Evolutionary conservation across 441 rosid species (phyloP).

Genomic region (Arabidopsis lyrata): DNA sequence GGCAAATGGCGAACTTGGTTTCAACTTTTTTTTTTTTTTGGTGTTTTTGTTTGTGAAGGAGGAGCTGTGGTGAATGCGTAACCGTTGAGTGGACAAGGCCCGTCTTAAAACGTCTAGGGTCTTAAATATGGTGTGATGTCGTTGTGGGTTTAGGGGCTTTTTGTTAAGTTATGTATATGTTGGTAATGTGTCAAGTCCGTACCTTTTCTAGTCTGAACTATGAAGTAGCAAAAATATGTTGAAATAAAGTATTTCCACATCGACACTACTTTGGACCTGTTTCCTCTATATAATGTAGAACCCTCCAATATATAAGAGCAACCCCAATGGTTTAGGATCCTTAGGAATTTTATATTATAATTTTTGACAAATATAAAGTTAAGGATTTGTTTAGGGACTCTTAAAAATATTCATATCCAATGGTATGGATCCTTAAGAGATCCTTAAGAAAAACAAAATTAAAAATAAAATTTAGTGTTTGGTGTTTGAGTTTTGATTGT

Average conservation of each 20-base stretch:
- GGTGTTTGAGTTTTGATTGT: too few species aligned
- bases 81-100: not conserved
- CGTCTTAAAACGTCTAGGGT: not conserved
- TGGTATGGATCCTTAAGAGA: too few species aligned
- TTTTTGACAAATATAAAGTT: too few species aligned
- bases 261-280: not conserved
- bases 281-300: not conserved
- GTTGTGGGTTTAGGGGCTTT: not conserved
- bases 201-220: not conserved
- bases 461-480: too few species aligned
- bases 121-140: not conserved
- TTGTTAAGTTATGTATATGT: slow-evolving; percentile 4
- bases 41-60: slow-evolving; percentile 26
- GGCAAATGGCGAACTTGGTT: not conserved
- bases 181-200: slow-evolving; percentile 9
- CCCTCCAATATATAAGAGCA: not conserved
- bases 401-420: too few species aligned
- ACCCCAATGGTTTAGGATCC: too few species aligned
- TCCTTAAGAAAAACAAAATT: too few species aligned
- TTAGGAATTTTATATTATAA: too few species aligned
- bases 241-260: too few species aligned
- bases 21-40: not conserved
- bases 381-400: too few species aligned
- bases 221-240: not conserved
- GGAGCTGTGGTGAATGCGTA: slow-evolving; percentile 47